phyloP scores from a whole-genome alignment of 257 asterid species.

The Gynochthodes officinalis region DNA sequence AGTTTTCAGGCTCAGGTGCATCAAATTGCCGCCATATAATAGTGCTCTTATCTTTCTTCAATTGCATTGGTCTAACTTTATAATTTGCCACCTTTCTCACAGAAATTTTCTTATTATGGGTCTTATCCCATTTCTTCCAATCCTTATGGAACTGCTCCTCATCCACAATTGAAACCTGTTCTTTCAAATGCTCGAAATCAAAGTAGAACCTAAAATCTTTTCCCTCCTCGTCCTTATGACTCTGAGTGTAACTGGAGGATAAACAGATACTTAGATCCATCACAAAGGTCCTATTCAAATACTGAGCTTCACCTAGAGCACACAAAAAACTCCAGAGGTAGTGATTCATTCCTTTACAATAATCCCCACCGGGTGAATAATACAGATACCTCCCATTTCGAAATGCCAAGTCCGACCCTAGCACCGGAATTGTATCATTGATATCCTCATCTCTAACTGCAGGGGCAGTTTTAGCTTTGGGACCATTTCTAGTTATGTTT shows the following conservation, averaged over 20 bases:
- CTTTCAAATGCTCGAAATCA: constrained; percentile 94
- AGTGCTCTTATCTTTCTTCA: constrained; percentile 71
- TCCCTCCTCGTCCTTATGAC: constrained; percentile 74
- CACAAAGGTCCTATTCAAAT: constrained; percentile 84
- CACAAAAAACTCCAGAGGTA: constrained; percentile 92
- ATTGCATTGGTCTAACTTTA: constrained; percentile 68
- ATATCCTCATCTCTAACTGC: constrained; percentile 69
- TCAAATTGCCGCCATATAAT: constrained; percentile 77
- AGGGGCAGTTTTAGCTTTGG: constrained; percentile 32
- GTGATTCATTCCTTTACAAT: constrained; percentile 96
- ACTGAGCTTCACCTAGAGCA: constrained; percentile 89
- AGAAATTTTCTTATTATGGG: constrained; percentile 52
- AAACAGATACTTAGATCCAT: constrained; percentile 87
- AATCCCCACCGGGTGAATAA: constrained; percentile 91
- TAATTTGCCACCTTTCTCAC: constrained; percentile 59
- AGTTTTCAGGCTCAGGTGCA: constrained; percentile 78
- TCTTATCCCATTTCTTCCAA: constrained; percentile 82
- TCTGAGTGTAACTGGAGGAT: constrained; percentile 65
- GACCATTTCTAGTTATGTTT: constrained; percentile 33
- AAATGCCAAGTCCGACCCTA: constrained; percentile 68
- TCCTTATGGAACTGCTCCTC: constrained; percentile 68
- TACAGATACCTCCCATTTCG: constrained; percentile 81
- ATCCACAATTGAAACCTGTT: constrained; percentile 64
- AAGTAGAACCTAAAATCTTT: constrained; percentile 89
- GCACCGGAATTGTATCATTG: constrained; percentile 74